Evolutionary conservation across 768 basidiomycete species (phyloP), one percentile per base, ranked within the genome.

Genomic region (Fistulinella prunicolor): DNA sequence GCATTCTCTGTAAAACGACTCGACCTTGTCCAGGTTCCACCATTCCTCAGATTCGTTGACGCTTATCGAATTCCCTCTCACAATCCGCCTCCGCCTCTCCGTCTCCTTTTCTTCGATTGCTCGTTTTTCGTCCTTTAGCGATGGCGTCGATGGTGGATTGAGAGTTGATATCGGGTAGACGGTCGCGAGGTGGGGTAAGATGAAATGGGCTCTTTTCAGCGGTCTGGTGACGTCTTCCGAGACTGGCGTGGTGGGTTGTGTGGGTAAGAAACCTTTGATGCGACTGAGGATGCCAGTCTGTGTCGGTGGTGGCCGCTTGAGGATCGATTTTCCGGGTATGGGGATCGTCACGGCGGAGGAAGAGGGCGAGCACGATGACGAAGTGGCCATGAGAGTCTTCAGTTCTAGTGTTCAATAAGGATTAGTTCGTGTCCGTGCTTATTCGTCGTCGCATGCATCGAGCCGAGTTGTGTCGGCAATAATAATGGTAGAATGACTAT

Each of bases 121-220:
- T 47, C 77, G 73, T 68, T 88, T 89, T 72, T 94, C 90, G 50
- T 91, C 88, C 66, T 83, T 83, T 43, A 92, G 72, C 3, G 78
- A 78, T 0, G 85, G 83, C 3, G 83, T 89, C 40, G 82, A 88
- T 2, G 94, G 94, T 7, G 95, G 89, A 43, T 87, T 87, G 14
- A 83, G 58, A 2, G 85, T 82, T 22, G 86, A 88, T 64, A 97
- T 94, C 0, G 94, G 93, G 65, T 98, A 97, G 26, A 94, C 82
- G 20, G 88, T 89, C 26, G 82, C 83, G 57, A 96, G 79, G 56
- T 88, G 79, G 0, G 90, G 90, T 12, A 96, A 73, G 55, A 95
- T 89, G 63, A 97, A 97, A 58, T 95, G 89, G 0, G 94, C 96
- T 42, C 89, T 72, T 61, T 89, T 92, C 53, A 95, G 75, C 10